Conservation (phyloP, 2,329 filamentous ascomycete genomes). For the Colletotrichum viniferum region DNA sequence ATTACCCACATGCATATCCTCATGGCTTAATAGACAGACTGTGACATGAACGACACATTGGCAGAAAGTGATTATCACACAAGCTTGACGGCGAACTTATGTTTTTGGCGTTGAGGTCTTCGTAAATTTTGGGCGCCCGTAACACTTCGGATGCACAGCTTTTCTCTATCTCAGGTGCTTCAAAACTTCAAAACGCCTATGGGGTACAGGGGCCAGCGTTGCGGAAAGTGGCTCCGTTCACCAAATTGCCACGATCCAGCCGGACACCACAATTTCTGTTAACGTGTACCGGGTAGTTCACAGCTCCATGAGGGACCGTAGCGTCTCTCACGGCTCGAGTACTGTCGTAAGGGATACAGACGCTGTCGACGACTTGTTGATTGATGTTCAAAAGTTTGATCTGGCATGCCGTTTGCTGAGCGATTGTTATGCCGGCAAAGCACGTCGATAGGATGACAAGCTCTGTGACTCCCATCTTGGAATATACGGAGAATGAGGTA, state of each 20-base stretch:
- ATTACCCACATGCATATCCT: too few species aligned
- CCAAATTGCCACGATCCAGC: not conserved
- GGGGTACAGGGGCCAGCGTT: not conserved
- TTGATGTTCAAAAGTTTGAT: not conserved
- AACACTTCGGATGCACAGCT: too few species aligned
- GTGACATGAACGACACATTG: not conserved
- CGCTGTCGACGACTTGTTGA: not conserved
- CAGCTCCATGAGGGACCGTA: not conserved
- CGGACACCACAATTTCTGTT: not conserved
- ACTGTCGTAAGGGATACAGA: not conserved
- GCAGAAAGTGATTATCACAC: rapidly evolving
- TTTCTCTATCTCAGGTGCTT: too few species aligned
- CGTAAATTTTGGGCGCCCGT: too few species aligned
- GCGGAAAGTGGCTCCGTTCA: not conserved
- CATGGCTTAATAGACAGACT: too few species aligned
- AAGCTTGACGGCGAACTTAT: not conserved
- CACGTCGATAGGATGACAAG: not conserved
- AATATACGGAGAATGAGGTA: not conserved
- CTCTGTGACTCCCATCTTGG: not conserved
- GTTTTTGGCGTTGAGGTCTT: not conserved
- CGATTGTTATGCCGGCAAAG: not conserved
- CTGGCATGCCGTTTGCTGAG: not conserved
- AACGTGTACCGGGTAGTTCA: not conserved
- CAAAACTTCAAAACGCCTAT: too few species aligned
- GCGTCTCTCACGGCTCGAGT: not conserved